Base-by-base conservation (phyloP, 2,329 filamentous ascomycete species). In the Corinectria fuckeliana region DNA sequence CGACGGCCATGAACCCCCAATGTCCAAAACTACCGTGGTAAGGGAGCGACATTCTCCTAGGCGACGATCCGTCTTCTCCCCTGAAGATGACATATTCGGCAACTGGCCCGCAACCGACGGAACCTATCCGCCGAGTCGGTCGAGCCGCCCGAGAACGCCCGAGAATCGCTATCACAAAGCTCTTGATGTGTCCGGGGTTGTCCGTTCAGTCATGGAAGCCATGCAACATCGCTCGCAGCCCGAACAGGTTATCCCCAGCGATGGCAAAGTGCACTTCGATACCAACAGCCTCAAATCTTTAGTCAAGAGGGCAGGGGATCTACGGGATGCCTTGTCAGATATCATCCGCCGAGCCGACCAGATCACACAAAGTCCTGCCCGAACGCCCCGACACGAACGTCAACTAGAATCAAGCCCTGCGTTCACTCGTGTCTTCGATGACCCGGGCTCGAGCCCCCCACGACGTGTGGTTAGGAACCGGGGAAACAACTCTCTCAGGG, bases 261-360 rank as follows among this genome's bases (percentile, higher is more conserved):
- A 81, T 42, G 78, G 80, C 50, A 75, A 82, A 63, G 71, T 89
- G 68, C 88, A 88, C 58, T 90, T 90, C 63, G 87, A 89, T 69
- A 89, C 87, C 5, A 88, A 88, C 63, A 89, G 85, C 72, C 79
- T 90, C n/a, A 86, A 85, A 66, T 85, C 87, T 68, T 76, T 90
- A 52, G 87, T 90, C 34, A 86, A 85, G 70, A 81, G 86, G 58
- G 87, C 87, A 1, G 81, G 84, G 25, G 83, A 85, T 55, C 74
- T 90, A 30, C 82, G 84, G 25, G 85, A 88, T 63, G 77, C 79
- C 4, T 75, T 90, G 20, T 86, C 86, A 0, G 86, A 89, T 54
- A 73, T 85, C 5, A 79, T 90, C 45, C 84, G 87, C 47, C 81
- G 80, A 50, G 84, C 81, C 36, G 87, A 90, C 66, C 80, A 85